Evolutionary conservation across 306 rosid genomes (phyloP).

Genomic region (Vigna mungo): DNA sequence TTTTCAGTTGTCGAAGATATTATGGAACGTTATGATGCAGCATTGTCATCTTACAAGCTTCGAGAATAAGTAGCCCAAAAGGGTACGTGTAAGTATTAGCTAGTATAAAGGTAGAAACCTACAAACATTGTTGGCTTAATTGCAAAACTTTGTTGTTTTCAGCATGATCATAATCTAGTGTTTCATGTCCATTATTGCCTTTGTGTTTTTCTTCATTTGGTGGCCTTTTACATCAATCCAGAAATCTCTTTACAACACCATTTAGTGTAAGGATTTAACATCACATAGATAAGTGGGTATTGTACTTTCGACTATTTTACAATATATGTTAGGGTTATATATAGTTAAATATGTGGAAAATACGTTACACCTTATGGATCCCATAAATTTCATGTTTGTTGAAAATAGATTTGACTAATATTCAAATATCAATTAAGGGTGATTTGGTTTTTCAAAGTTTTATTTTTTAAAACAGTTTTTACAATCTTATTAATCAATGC

Average conservation of each 20-base stretch:
- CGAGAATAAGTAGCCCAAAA: not conserved
- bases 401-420: too few species aligned
- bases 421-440: too few species aligned
- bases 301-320: not conserved
- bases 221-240: not conserved
- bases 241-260: not conserved
- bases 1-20: not conserved
- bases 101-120: not conserved
- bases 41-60: not conserved
- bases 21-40: not conserved
- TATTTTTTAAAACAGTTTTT: too few species aligned
- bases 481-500: too few species aligned
- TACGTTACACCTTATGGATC: too few species aligned
- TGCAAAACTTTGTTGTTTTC: not conserved
- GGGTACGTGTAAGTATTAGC: not conserved
- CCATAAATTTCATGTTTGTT: too few species aligned
- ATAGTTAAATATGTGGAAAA: too few species aligned
- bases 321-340: too few species aligned
- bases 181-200: not conserved
- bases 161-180: not conserved
- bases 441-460: too few species aligned
- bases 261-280: not conserved
- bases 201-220: not conserved
- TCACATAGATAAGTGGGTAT: not conserved
- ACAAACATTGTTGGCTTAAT: not conserved